Evolutionary conservation across 345 rosid genomes (phyloP).

Genomic region (Reutealis trisperma): DNA sequence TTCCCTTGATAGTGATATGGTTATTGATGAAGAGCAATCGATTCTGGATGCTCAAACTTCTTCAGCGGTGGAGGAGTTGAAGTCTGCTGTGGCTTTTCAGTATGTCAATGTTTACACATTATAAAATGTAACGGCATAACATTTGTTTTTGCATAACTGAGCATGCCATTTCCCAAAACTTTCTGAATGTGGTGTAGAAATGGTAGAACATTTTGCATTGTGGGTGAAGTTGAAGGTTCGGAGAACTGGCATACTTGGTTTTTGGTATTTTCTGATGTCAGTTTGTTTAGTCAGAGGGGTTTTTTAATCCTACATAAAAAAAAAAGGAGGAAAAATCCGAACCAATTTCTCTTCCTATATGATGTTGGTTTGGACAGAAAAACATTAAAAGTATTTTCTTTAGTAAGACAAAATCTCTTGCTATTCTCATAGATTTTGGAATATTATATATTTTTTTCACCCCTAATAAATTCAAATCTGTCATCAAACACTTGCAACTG

Average conservation of each 20-base stretch:
- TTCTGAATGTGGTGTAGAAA: neutral
- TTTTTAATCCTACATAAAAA: neutral
- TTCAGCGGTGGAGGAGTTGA: constrained; percentile 71
- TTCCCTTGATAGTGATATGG: constrained; percentile 57
- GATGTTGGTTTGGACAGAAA: neutral
- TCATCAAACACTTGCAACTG: no score
- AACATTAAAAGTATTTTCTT: neutral
- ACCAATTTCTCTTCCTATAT: neutral
- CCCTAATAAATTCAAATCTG: no score
- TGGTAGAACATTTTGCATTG: neutral
- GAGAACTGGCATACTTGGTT: neutral
- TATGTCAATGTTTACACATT: constrained; percentile 34
- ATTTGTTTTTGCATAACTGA: neutral
- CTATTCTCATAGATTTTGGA: neutral
- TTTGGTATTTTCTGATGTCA: neutral
- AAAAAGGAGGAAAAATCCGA: neutral
- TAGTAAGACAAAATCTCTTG: neutral
- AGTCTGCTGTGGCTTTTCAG: constrained; percentile 69
- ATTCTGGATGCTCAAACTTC: constrained; percentile 64
- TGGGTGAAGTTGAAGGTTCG: neutral
- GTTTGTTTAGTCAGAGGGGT: neutral
- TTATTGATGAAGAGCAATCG: constrained; percentile 75
- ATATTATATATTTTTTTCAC: no score
- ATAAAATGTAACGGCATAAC: no score
- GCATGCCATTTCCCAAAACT: neutral